Percentiles rank a stretch among this genome's conserved stretches.
Evolutionary conservation across 208 protist genomes (phyloP).

Genomic region (Trichomonas vaginalis): DNA sequence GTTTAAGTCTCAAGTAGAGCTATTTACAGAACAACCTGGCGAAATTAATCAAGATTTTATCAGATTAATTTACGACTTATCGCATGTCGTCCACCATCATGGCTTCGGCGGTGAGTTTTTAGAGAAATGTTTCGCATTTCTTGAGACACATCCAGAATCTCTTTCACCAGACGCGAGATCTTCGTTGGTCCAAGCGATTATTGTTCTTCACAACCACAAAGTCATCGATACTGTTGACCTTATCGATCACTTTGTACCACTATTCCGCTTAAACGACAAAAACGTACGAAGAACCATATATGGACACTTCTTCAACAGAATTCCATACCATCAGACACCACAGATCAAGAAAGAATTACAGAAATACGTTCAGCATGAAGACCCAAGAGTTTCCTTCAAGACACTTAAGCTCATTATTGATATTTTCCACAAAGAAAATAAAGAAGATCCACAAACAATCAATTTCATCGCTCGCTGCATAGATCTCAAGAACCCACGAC

Average conservation of each 20-base stretch:
- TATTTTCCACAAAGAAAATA: constrained; percentile 18
- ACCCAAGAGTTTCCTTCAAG: neutral
- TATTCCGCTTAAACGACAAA: neutral
- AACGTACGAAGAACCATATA: neutral
- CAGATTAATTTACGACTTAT: neutral
- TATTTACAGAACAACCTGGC: neutral
- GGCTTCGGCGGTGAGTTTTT: neutral
- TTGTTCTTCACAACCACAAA: neutral
- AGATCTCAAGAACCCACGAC: neutral
- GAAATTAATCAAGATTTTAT: constrained; percentile 1
- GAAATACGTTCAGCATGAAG: neutral
- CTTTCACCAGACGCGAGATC: neutral
- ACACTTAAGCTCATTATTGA: neutral
- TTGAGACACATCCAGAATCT: neutral
- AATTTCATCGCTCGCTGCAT: constrained; percentile 6
- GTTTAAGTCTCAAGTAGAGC: neutral
- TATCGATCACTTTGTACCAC: neutral
- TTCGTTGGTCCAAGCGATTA: neutral
- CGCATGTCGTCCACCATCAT: neutral
- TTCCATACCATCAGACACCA: neutral
- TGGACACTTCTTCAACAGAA: neutral
- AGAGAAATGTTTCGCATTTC: neutral
- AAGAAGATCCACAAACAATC: neutral
- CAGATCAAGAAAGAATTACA: neutral
- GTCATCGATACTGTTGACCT: neutral